Percentiles rank a stretch among this genome's conserved stretches.
phyloP scores from a whole-genome alignment of 2,329 filamentous ascomycete species.

The Scolecobasidium constrictum region DNA sequence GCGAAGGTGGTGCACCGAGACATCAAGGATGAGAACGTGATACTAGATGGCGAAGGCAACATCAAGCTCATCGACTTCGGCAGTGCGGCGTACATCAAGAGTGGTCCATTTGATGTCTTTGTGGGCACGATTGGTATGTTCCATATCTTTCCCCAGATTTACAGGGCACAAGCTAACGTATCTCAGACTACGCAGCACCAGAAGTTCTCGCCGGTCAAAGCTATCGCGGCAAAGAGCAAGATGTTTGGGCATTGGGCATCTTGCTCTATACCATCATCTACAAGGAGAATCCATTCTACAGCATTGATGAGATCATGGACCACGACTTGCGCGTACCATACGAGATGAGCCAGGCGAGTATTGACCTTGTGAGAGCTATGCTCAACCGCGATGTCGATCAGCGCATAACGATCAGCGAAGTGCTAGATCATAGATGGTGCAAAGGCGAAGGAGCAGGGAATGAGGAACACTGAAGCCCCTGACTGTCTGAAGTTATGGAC shows the following conservation, averaged over 20 bases:
- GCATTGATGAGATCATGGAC: slow-evolving; percentile 98
- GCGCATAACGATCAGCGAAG: slow-evolving; percentile 75
- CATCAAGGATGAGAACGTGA: slow-evolving; percentile 98
- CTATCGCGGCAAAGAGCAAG: slow-evolving; percentile 92
- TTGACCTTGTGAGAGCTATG: slow-evolving; percentile 86
- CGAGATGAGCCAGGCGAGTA: slow-evolving; percentile 79
- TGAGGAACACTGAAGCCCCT: slow-evolving; percentile 21
- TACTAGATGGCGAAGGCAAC: slow-evolving; percentile 85
- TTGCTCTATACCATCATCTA: slow-evolving; percentile 97
- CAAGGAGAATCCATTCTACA: slow-evolving; percentile 99
- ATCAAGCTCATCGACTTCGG: slow-evolving; percentile 99
- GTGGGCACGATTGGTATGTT: slow-evolving; percentile 89
- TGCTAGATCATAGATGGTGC: slow-evolving; percentile 84
- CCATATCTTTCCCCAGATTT: not conserved
- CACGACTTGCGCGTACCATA: slow-evolving; percentile 87
- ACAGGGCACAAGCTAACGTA: not conserved
- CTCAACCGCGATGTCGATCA: slow-evolving; percentile 78
- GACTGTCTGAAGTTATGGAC: slow-evolving; percentile 15
- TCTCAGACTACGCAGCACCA: slow-evolving; percentile 88
- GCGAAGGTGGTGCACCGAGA: slow-evolving; percentile 91
- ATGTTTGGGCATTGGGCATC: slow-evolving; percentile 96
- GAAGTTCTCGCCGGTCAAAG: slow-evolving; percentile 88
- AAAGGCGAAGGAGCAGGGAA: slow-evolving; percentile 12
- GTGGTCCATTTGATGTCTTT: slow-evolving; percentile 96
- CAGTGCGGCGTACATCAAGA: slow-evolving; percentile 96